phyloP scores from a whole-genome alignment of 441 rosid genomes.

The Eruca vesicaria region DNA sequence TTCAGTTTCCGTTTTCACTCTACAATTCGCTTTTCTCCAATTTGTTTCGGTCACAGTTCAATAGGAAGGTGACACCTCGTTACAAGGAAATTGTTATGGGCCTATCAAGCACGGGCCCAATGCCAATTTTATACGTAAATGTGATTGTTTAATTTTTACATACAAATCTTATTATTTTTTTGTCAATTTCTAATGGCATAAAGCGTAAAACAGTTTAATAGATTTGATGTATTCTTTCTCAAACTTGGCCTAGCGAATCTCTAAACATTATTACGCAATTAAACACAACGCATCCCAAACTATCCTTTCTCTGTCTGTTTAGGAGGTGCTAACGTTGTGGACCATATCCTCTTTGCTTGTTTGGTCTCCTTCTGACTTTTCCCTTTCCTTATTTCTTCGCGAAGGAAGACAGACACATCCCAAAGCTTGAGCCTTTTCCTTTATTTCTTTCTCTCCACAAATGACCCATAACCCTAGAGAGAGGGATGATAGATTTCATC shows the following conservation, averaged over 20 bases:
- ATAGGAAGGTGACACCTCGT: slow-evolving; percentile 23
- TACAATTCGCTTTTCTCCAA: neutral
- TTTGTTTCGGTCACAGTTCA: slow-evolving; percentile 7
- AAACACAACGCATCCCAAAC: neutral
- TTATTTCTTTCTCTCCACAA: neutral
- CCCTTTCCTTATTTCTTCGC: neutral
- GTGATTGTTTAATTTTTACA: too few relatives aligned
- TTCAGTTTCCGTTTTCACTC: slow-evolving; percentile 1
- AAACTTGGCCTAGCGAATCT: neutral
- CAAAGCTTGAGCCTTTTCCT: neutral
- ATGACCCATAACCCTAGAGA: slow-evolving; percentile 30
- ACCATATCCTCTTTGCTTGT: slow-evolving; percentile 10
- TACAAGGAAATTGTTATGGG: neutral
- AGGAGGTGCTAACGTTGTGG: neutral
- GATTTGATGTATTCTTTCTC: too few relatives aligned
- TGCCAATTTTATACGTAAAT: too few relatives aligned
- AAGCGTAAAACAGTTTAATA: too few relatives aligned
- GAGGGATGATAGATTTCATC: slow-evolving; percentile 50
- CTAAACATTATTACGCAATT: neutral
- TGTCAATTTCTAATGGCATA: too few relatives aligned
- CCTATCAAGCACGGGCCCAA: neutral
- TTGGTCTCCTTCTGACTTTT: slow-evolving; percentile 26
- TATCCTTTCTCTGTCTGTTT: neutral
- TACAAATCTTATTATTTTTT: too few relatives aligned
- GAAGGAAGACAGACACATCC: slow-evolving; percentile 10